These are phyloP conservation scores for Cryphonectria nitschkei DNA, from an alignment of 2,329 filamentous ascomycete species.

Conservation along the genomic window DNA sequence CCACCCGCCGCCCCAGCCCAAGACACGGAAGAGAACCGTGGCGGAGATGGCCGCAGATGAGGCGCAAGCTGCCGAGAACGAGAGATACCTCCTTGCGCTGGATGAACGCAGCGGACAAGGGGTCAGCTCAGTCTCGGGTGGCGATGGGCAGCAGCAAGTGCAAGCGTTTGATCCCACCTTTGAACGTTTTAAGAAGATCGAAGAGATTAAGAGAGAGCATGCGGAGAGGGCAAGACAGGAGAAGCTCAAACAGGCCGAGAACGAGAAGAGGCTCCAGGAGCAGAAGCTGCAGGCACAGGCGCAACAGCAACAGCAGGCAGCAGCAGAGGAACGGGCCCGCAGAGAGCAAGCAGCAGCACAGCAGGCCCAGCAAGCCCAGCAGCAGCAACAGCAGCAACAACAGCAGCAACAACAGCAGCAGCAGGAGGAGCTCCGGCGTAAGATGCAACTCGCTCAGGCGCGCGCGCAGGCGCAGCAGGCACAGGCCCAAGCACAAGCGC, in stretches of 20 bases:
- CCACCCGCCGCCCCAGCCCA: constrained; percentile 77
- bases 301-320: constrained; percentile 49
- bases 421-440: constrained; percentile 26
- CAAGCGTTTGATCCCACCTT: constrained; percentile 84
- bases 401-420: constrained; percentile 33
- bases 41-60: constrained; percentile 96
- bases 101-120: constrained; percentile 78
- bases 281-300: constrained; percentile 52
- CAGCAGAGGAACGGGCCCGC: constrained; percentile 43
- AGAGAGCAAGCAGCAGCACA: constrained; percentile 40
- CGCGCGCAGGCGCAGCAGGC: constrained; percentile 41
- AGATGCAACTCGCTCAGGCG: constrained; percentile 38
- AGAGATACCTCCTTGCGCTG: constrained; percentile 89
- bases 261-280: constrained; percentile 56
- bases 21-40: constrained; percentile 88
- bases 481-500: constrained; percentile 40
- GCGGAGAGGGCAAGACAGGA: constrained; percentile 78
- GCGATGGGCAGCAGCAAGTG: constrained; percentile 71
- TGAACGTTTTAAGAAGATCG: constrained; percentile 88
- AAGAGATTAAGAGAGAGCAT: constrained; percentile 78
- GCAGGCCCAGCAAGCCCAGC: constrained; percentile 32
- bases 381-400: not conserved
- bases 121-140: constrained; percentile 64
- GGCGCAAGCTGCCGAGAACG: constrained; percentile 83
- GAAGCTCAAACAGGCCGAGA: constrained; percentile 68